phyloP scores from a whole-genome alignment of 2,329 filamentous ascomycete species.

The Eutypella sp. region DNA sequence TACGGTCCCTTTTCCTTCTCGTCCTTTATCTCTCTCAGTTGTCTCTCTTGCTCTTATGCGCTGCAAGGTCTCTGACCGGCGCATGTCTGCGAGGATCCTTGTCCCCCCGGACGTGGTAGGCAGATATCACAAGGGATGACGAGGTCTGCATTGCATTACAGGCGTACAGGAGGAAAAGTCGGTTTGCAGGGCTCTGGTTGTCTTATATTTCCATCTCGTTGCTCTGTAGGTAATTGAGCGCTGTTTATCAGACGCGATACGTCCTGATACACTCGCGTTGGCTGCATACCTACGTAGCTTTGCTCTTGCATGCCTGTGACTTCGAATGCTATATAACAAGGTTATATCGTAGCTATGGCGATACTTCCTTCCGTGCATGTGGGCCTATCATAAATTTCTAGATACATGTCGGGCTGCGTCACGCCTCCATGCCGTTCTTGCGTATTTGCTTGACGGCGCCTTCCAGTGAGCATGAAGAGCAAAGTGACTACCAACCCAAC shows the following conservation, averaged over 20 bases:
- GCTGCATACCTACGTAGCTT: too few species aligned
- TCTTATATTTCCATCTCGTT: slow-evolving; percentile 16
- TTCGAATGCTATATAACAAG: too few species aligned
- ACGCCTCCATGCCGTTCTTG: too few species aligned
- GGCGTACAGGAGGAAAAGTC: slow-evolving; percentile 43
- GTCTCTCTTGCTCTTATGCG: slow-evolving; percentile 19
- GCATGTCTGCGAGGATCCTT: slow-evolving; percentile 38
- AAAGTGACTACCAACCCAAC: too few species aligned
- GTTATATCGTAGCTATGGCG: too few species aligned
- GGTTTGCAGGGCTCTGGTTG: slow-evolving; percentile 22
- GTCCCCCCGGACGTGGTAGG: slow-evolving; percentile 29
- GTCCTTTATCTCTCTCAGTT: slow-evolving; percentile 1
- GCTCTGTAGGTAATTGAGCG: slow-evolving; percentile 14
- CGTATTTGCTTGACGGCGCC: too few species aligned
- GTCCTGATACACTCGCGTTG: too few species aligned
- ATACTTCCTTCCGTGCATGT: too few species aligned
- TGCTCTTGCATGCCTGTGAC: not conserved
- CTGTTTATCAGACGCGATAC: not conserved
- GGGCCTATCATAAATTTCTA: too few species aligned
- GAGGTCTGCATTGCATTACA: slow-evolving; percentile 47
- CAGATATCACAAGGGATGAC: slow-evolving; percentile 42
- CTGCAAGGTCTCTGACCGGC: slow-evolving; percentile 45
- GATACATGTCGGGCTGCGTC: too few species aligned
- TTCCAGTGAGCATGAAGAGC: too few species aligned
- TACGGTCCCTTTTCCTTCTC: not conserved